Evolutionary conservation across 257 asterid species (phyloP).

Genomic region (Petrea volubilis): DNA sequence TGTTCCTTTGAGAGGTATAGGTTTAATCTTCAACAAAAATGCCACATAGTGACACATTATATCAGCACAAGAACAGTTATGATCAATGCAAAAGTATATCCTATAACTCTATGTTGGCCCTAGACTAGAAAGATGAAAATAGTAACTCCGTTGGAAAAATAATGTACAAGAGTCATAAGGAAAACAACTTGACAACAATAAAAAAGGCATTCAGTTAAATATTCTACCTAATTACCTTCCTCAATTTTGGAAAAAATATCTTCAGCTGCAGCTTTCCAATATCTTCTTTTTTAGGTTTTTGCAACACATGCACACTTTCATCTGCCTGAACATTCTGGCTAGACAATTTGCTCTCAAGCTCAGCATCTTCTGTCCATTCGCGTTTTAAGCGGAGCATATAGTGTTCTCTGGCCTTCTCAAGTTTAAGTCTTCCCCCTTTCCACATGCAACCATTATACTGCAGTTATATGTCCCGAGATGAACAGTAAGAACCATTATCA

Average conservation of each 20-base stretch:
- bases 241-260: constrained; percentile 72
- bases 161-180: not conserved
- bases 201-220: not conserved
- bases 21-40: constrained; percentile 54
- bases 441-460: constrained; percentile 96
- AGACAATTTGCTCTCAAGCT: constrained; percentile 37
- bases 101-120: not conserved
- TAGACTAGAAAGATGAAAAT: not conserved
- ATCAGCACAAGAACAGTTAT: constrained; percentile 20
- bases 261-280: constrained; percentile 55
- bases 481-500: constrained; percentile 16
- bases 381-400: constrained; percentile 54
- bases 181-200: not conserved
- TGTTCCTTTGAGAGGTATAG: constrained; percentile 74
- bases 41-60: constrained; percentile 10
- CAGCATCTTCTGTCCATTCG: constrained; percentile 81
- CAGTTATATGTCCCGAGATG: constrained; percentile 20
- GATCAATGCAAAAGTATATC: not conserved
- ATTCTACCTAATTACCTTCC: constrained; percentile 54
- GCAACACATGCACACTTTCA: constrained; percentile 34
- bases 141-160: not conserved
- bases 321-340: constrained; percentile 28
- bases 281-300: constrained; percentile 41
- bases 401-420: constrained; percentile 90
- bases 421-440: constrained; percentile 88